Percentiles rank a stretch among this genome's conserved stretches.
Conservation (phyloP, 1,284 basidiomycete genomes). For the Trichosporon sp. region DNA sequence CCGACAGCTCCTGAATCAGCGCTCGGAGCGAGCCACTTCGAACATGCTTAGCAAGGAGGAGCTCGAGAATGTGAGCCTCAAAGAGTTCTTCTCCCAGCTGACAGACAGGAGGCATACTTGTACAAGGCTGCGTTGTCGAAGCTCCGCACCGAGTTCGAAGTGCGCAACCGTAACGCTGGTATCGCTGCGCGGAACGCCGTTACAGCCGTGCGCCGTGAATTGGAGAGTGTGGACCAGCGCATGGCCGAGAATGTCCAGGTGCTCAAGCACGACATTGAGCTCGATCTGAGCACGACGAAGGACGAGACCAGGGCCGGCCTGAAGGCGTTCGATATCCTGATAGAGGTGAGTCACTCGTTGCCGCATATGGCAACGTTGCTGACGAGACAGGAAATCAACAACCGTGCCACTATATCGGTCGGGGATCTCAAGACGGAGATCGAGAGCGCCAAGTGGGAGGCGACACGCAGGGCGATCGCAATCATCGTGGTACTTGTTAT, state of each 20-base stretch:
- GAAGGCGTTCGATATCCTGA: slow-evolving; percentile 78
- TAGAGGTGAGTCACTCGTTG: slow-evolving; percentile 61
- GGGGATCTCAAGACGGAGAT: slow-evolving; percentile 81
- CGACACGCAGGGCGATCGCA: slow-evolving; percentile 72
- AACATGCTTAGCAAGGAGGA: slow-evolving; percentile 78
- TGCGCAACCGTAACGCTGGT: slow-evolving; percentile 77
- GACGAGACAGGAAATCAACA: slow-evolving; percentile 64
- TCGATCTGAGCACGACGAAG: slow-evolving; percentile 92
- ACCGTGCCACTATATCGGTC: slow-evolving; percentile 75
- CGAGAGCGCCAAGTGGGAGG: slow-evolving; percentile 86
- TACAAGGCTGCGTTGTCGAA: slow-evolving; percentile 91
- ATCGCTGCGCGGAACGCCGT: slow-evolving; percentile 73
- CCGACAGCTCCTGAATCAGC: slow-evolving; percentile 68
- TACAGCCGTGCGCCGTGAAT: slow-evolving; percentile 73
- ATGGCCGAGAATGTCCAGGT: slow-evolving; percentile 89
- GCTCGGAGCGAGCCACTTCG: slow-evolving; percentile 64
- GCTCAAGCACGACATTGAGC: slow-evolving; percentile 72
- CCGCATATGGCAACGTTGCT: neutral
- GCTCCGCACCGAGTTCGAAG: slow-evolving; percentile 77
- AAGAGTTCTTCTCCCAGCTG: neutral
- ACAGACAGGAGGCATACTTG: slow-evolving; percentile 79
- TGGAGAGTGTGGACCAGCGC: slow-evolving; percentile 78
- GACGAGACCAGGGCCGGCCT: slow-evolving; percentile 84
- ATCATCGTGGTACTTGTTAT: slow-evolving; percentile 32
- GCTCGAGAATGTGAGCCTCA: slow-evolving; percentile 82